Base-by-base conservation (phyloP, 371 early-diverging fungal genomes). In the Batkoa obscura region DNA sequence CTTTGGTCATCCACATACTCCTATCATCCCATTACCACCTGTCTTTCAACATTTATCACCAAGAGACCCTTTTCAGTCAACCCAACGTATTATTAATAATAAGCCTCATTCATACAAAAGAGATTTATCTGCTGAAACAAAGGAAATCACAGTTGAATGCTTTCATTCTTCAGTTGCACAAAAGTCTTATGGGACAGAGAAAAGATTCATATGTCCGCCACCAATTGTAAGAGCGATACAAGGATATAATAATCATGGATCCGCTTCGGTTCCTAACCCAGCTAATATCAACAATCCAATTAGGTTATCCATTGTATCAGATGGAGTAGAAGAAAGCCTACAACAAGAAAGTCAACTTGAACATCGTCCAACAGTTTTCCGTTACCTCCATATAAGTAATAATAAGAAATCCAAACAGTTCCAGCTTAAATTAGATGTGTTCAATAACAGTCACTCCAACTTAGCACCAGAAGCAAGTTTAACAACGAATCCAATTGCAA, bases 171-270 rank as follows among this genome's bases (percentile, higher is more conserved):
- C 77, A 0, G 80, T 81, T 17, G 88, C 85, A 3, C 88, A 88
- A 63, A 88, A 88, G 67, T 86, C 86, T 1, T 88, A 88, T 61
- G 88, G 88, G n/a, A 75, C 79, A 51, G 88, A 88, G 59, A 86
- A 86, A 64, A 74, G 88, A 0, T 88, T 84, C 61, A 64, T 88
- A 34, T 86, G 86, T 63, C 88, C 88, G 37, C 86, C 88, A 30
- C 88, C 88, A 3, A 53, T 34, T n/a, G 10, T 10, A 4, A 17
- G 38, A 3, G 39, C 39, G 3, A 9, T 10, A 4, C 6, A 30
- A 5, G 4, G 4, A 3, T 45, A 12, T 3, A 3, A 36, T 38
- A 36, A 6, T 17, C 6, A 38, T 34, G 4, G 4, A 3, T 45
- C 45, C 3, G 8, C 41, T 39, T 45, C 17, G 4, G 45, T 15